Evolutionary conservation across 1,284 basidiomycete species (phyloP), one percentile per base, ranked within the genome.

Genomic region (Cystobasidiaceae sp.): DNA sequence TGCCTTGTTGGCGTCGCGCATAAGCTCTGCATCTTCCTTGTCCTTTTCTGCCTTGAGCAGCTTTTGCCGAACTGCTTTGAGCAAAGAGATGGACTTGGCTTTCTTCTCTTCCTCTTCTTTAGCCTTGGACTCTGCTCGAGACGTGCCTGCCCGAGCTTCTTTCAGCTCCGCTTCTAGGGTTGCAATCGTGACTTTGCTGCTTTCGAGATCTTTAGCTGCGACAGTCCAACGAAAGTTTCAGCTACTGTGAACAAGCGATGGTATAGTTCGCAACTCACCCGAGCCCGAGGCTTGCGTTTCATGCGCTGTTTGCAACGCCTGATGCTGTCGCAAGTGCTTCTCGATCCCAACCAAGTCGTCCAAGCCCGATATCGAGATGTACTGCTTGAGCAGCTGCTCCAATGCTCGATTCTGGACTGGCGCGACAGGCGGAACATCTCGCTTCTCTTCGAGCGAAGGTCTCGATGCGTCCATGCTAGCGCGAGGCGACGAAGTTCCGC

Each of bases 31-130:
- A 67, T 93, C 90, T 62, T 94, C 92, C 72, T 85, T 85, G 32
- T 94, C 92, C 79, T 90, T 91, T 77, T 96, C 92, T 2, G 89
- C 85, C 75, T 92, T 94, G 46, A 93, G 88, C 21, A 92, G 79
- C 76, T 94, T 96, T 77, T 90, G 86, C 55, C 93, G 80, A n/a
- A 96, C 89, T 1, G 90, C 72, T 88, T 94, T 94, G 68, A 97
- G 79, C 32, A 94, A 78, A 54, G 85, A 86, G 67, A 96, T 87
- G 0, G 92, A 91, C 74, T 96, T 97, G n/a, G 85, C 83, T 13
- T 93, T 85, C 77, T 96, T 96, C 77, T 97, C 93, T 75, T 96
- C 93, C 74, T 96, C 93, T 69, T 94, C 92, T 75, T 89, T 93
- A 1, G 85, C 85, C 25, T 57, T 56, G 9, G 61, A 28, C n/a